Percentiles rank a stretch among this genome's conserved stretches.
These are phyloP conservation scores for Pseudofabraea citricarpa DNA, from an alignment of 2,329 filamentous ascomycete species.

Conservation along the genomic window DNA sequence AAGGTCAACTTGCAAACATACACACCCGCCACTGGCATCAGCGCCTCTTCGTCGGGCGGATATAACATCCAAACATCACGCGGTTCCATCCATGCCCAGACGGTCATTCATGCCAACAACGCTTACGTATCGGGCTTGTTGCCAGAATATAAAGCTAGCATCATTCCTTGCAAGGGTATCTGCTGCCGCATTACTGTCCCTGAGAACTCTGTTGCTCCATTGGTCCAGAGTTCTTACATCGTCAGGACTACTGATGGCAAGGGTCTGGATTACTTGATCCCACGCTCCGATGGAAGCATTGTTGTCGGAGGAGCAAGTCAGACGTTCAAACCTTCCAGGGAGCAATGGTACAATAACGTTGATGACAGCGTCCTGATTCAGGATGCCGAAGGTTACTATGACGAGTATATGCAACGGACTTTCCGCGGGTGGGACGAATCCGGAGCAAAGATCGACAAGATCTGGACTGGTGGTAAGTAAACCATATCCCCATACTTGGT, in stretches of 20 bases:
- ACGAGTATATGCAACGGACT: conserved; percentile 41
- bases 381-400: conserved; percentile 36
- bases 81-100: conserved; percentile 46
- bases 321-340: conserved; percentile 23
- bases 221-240: conserved; percentile 15
- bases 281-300: conserved; percentile 23
- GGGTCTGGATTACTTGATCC: conserved; percentile 22
- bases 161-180: conserved; percentile 55
- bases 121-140: conserved; percentile 59
- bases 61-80: conserved; percentile 49
- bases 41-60: conserved; percentile 16
- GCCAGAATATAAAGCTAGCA: conserved; percentile 52
- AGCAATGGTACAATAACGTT: conserved; percentile 40
- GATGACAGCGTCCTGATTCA: conserved; percentile 42
- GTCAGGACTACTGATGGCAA: conserved; percentile 7
- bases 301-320: conserved; percentile 36
- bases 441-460: conserved; percentile 28
- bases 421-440: conserved; percentile 45
- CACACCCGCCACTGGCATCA: conserved; percentile 34
- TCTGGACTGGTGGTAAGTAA: conserved; percentile 20
- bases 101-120: conserved; percentile 63
- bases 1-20: conserved; percentile 45
- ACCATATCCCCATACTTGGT: too few species aligned
- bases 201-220: conserved; percentile 10
- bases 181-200: conserved; percentile 26